Evolutionary conservation across 2,329 filamentous ascomycete genomes (phyloP).

Genomic region (Ophidiomyces ophidiicola): DNA sequence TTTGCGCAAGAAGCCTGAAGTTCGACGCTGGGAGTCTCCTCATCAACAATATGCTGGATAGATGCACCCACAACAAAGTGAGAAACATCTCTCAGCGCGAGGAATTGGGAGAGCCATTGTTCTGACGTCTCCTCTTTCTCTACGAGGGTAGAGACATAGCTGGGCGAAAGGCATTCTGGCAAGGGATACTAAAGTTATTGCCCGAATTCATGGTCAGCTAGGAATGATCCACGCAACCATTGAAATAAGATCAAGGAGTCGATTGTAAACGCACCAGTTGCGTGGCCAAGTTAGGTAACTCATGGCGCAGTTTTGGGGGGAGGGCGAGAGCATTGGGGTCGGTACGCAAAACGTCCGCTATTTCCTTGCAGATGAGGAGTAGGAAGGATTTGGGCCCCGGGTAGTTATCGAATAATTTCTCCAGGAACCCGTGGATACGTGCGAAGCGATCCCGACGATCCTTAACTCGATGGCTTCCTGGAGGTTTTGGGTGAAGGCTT

Average conservation of each 20-base stretch:
- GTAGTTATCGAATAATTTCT: conserved; percentile 32
- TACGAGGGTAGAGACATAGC: conserved; percentile 27
- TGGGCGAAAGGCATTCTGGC: conserved; percentile 25
- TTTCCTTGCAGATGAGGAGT: conserved; percentile 29
- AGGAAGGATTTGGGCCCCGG: conserved; percentile 30
- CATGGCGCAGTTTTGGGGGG: conserved; percentile 24
- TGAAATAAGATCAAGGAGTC: background rate
- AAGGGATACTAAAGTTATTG: conserved; percentile 28
- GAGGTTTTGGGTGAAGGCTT: conserved; percentile 30
- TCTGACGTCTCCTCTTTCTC: conserved; percentile 21
- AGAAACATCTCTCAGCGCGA: conserved; percentile 31
- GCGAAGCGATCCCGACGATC: conserved; percentile 31
- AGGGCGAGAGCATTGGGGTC: conserved; percentile 28
- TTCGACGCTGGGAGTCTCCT: conserved; percentile 25
- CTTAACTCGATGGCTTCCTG: conserved; percentile 23
- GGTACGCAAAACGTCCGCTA: conserved; percentile 25
- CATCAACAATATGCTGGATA: conserved; percentile 28
- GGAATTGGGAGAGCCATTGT: conserved; percentile 31
- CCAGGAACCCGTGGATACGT: conserved; percentile 29
- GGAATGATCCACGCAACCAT: background rate
- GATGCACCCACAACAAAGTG: conserved; percentile 32
- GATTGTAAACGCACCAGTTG: conserved; percentile 25
- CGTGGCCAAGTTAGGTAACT: conserved; percentile 28
- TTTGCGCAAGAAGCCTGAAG: conserved; percentile 26
- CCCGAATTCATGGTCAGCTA: background rate